A percentile compares a stretch with the other conserved stretches of the same genome.
Conservation (phyloP, 2,329 filamentous ascomycete genomes). For the Coniosporium tulheliwenetii region DNA sequence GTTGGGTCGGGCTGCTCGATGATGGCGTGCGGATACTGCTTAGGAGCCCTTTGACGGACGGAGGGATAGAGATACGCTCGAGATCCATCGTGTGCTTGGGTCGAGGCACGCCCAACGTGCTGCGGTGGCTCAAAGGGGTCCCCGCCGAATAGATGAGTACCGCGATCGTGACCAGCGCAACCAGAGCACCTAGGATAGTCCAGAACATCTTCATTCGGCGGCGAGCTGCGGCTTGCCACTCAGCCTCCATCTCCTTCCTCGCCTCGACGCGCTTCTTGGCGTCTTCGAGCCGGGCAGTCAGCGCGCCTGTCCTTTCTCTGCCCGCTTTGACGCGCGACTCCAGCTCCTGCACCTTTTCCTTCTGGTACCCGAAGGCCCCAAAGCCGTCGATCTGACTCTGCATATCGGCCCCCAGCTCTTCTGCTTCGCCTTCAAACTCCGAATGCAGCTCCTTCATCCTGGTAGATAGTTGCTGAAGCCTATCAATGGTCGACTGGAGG, state of each 20-base stretch:
- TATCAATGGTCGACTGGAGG: constrained; percentile 47
- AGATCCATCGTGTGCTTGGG: neutral
- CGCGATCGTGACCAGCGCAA: neutral
- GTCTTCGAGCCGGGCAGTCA: constrained; percentile 1
- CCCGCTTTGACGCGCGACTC: constrained; percentile 46
- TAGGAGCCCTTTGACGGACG: neutral
- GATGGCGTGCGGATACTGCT: neutral
- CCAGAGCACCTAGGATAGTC: neutral
- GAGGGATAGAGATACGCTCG: neutral
- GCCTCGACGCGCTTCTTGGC: constrained; percentile 46
- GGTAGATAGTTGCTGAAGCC: constrained; percentile 50
- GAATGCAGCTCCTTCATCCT: constrained; percentile 42
- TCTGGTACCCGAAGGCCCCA: constrained; percentile 48
- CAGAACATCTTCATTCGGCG: constrained; percentile 4
- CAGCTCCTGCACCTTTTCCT: constrained; percentile 44
- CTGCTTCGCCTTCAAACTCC: constrained; percentile 44
- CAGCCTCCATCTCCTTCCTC: constrained; percentile 51
- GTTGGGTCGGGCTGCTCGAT: neutral
- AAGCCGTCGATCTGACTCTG: constrained; percentile 43
- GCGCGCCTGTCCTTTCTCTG: neutral
- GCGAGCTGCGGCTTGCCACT: constrained; percentile 45
- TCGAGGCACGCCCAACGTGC: neutral
- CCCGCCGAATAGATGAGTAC: neutral
- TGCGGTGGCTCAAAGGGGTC: neutral
- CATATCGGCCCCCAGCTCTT: constrained; percentile 44